Evolutionary conservation across 2,329 filamentous ascomycete species (phyloP).

Genomic region (Westerdykella aurantiaca): DNA sequence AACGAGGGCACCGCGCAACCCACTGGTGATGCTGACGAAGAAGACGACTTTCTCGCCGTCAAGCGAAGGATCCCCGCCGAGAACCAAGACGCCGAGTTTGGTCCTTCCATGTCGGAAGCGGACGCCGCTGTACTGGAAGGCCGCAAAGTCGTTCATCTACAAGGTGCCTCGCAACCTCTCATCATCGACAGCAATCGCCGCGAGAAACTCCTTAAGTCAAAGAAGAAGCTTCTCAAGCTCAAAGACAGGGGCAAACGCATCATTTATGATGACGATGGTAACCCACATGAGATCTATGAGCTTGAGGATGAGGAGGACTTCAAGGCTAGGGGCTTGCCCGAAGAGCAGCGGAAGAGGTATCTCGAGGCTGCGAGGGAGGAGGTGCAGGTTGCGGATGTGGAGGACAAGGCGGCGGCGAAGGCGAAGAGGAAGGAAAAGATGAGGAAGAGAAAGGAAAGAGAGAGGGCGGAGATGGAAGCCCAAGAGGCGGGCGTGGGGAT

Average conservation of each 20-base stretch:
- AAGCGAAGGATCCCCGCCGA: constrained; percentile 79
- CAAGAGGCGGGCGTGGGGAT: constrained; percentile 25
- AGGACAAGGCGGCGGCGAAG: constrained; percentile 75
- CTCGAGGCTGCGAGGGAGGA: constrained; percentile 67
- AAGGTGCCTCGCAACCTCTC: constrained; percentile 63
- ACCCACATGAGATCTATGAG: constrained; percentile 78
- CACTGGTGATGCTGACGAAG: constrained; percentile 49
- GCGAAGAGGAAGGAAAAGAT: constrained; percentile 72
- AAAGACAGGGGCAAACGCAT: constrained; percentile 81
- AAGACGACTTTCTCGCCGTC: constrained; percentile 78
- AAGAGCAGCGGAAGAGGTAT: constrained; percentile 71
- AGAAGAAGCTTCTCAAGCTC: constrained; percentile 88
- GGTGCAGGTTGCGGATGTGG: constrained; percentile 68
- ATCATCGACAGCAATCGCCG: constrained; percentile 90
- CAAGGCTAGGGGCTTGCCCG: constrained; percentile 64
- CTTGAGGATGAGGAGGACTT: constrained; percentile 82
- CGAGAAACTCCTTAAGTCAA: constrained; percentile 90
- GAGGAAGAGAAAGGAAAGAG: constrained; percentile 65
- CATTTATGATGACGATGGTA: constrained; percentile 88
- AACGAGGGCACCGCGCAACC: constrained; percentile 30
- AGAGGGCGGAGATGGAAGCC: constrained; percentile 47
- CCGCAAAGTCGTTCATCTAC: constrained; percentile 58
- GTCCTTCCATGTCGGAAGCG: constrained; percentile 40
- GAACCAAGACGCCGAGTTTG: constrained; percentile 47
- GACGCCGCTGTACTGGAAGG: constrained; percentile 28